Base-by-base conservation (phyloP, 108 stramenopile genomes). In the Pseudonitzschia pungens region DNA sequence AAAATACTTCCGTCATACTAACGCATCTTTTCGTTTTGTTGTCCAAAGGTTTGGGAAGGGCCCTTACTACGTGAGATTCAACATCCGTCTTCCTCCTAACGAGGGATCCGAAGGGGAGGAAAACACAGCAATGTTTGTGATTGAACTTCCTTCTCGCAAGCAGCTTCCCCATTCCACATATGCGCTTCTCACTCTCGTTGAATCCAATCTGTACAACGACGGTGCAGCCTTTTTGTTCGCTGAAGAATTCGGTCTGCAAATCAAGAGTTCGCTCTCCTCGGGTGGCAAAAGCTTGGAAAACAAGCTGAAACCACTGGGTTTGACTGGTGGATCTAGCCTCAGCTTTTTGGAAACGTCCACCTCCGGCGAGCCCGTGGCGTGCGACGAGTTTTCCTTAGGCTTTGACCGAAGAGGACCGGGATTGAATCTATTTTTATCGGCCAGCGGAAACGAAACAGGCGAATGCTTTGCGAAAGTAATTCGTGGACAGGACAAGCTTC, bases 161-260 rank as follows among this genome's bases (percentile, higher is more conserved):
- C 20, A 24, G 22, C 42, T 79, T 41, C 72, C 78, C 11, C 73
- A 70, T 73, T 68, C 72, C 24, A 65, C 63, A 0, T 73, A 45
- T 43, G 73, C 68, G 10, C 74, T 79, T 56, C 63, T 79, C 21
- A 44, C 72, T 20, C 72, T 79, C 48, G 73, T 74, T 24, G 72
- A 73, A 12, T 41, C 60, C 27, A 50, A 55, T 24, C 24, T 79
- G 20, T 79, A 79, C 44, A 65, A 69, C 16, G 73, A 54, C 42
- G 60, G 60, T 9, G 45, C 69, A 1, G 57, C 56, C 12, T 74
- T 79, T 45, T 54, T 70, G 59, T 63, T 68, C 8, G 65, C 75
- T 33, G 22, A 22, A 24, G 60, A 62, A 12, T 24, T 24, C 1
- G 60, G 60, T 21, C 29, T 62, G 32, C 12, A 33, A 62, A 62